Percentiles rank a stretch among this genome's conserved stretches.
phyloP scores from a whole-genome alignment of 495 filamentous ascomycete genomes.

The Lasiosphaeris hirsuta region DNA sequence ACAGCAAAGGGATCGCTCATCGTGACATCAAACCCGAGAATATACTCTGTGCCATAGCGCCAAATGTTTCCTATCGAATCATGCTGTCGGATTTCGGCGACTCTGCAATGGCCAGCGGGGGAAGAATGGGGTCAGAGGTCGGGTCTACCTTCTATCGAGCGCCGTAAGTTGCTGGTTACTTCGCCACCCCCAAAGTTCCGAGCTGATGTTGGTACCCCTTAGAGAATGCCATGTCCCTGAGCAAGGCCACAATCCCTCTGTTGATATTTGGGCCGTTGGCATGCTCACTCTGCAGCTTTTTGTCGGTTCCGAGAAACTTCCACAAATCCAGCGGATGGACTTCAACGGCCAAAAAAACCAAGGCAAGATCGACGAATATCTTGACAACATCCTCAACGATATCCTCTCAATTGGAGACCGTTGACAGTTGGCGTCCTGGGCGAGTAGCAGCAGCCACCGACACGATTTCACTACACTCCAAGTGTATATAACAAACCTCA shows the following conservation, averaged over 20 bases:
- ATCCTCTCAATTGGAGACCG: not conserved
- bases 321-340: not conserved
- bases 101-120: constrained; percentile 41
- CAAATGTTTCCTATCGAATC: constrained; percentile 49
- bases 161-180: constrained; percentile 55
- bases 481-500: too few species aligned
- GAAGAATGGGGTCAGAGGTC: constrained; percentile 58
- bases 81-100: constrained; percentile 75
- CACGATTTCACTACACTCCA: too few species aligned
- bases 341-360: constrained; percentile 21
- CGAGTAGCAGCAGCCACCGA: not conserved
- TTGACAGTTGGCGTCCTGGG: not conserved
- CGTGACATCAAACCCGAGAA: constrained; percentile 97
- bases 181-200: too few species aligned
- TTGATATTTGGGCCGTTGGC: constrained; percentile 52
- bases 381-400: constrained; percentile 51
- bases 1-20: constrained; percentile 76
- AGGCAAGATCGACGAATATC: constrained; percentile 10
- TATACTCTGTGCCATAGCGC: constrained; percentile 69
- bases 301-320: constrained; percentile 16
- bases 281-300: constrained; percentile 27
- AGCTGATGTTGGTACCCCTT: not conserved
- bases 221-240: constrained; percentile 25
- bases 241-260: constrained; percentile 24
- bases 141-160: constrained; percentile 67